Evolutionary conservation across 139 green algal genomes (phyloP).

Genomic region (Marvania coccoides): DNA sequence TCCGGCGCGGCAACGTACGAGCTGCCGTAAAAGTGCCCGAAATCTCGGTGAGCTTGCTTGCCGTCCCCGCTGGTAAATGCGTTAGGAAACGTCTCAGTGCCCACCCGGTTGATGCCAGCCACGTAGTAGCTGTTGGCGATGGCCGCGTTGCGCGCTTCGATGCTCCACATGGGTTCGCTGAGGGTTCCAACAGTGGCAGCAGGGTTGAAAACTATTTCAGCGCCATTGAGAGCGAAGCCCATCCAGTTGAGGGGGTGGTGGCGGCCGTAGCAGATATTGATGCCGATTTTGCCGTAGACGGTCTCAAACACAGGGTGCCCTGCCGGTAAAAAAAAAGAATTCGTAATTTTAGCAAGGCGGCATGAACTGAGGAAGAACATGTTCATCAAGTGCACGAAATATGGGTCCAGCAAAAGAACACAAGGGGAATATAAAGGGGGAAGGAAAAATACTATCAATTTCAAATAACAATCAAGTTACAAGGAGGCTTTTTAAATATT

Average conservation of each 20-base stretch:
- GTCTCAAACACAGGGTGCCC: slow-evolving; percentile 88
- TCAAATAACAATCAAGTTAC: too few species aligned
- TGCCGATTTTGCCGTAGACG: slow-evolving; percentile 72
- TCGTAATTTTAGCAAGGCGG: too few species aligned
- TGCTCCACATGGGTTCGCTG: slow-evolving; percentile 79
- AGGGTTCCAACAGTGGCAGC: slow-evolving; percentile 86
- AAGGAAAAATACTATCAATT: too few species aligned
- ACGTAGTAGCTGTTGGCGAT: slow-evolving; percentile 79
- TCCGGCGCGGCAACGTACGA: slow-evolving; percentile 92
- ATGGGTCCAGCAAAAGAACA: too few species aligned
- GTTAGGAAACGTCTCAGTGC: slow-evolving; percentile 87
- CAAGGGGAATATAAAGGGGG: too few species aligned
- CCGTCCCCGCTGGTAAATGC: slow-evolving; percentile 91
- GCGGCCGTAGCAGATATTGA: slow-evolving; percentile 98
- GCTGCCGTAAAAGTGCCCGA: slow-evolving; percentile 90
- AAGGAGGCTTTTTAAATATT: too few species aligned
- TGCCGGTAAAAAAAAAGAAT: too few species aligned
- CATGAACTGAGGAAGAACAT: too few species aligned
- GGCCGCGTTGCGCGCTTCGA: slow-evolving; percentile 85
- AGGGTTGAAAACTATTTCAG: slow-evolving; percentile 97
- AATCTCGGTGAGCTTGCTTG: slow-evolving; percentile 79
- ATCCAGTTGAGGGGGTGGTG: slow-evolving; percentile 97
- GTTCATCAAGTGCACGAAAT: too few species aligned
- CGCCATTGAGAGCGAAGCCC: slow-evolving; percentile 91
- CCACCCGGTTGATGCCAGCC: slow-evolving; percentile 86